phyloP scores from a whole-genome alignment of 179 eudicot genomes.

The Nepenthes alata region DNA sequence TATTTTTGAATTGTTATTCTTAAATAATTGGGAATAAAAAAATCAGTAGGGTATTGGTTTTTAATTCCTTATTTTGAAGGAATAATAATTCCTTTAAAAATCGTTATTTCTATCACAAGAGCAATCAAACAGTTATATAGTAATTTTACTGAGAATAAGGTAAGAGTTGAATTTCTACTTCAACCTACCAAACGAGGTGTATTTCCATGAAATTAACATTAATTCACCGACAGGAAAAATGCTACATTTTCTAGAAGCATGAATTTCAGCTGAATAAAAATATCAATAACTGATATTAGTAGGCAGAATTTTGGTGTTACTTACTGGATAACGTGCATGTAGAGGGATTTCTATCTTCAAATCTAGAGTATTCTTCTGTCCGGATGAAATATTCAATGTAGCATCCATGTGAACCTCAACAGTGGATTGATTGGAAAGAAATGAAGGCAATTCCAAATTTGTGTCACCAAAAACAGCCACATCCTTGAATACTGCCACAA shows the following conservation, averaged over 20 bases:
- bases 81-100: too few relatives aligned
- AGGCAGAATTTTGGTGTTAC: slow-evolving; percentile 9
- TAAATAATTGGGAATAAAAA: too few relatives aligned
- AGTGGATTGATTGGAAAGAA: slow-evolving; percentile 59
- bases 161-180: too few relatives aligned
- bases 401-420: slow-evolving; percentile 70
- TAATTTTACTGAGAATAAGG: background rate
- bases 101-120: too few relatives aligned
- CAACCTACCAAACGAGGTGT: too few relatives aligned
- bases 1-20: too few relatives aligned
- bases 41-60: too few relatives aligned
- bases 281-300: background rate
- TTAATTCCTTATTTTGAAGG: too few relatives aligned
- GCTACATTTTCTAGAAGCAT: background rate
- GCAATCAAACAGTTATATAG: too few relatives aligned
- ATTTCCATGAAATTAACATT: too few relatives aligned
- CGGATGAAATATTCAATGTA: slow-evolving; percentile 15
- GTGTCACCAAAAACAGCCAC: slow-evolving; percentile 82
- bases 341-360: slow-evolving; percentile 49
- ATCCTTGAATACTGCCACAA: slow-evolving; percentile 44
- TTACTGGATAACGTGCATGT: slow-evolving; percentile 78
- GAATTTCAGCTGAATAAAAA: background rate
- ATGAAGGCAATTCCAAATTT: slow-evolving; percentile 78
- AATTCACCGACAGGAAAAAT: background rate
- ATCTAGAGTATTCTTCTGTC: slow-evolving; percentile 22